phyloP scores from a whole-genome alignment of 176 grass and related monocot genomes.

The Aegilops longissima region DNA sequence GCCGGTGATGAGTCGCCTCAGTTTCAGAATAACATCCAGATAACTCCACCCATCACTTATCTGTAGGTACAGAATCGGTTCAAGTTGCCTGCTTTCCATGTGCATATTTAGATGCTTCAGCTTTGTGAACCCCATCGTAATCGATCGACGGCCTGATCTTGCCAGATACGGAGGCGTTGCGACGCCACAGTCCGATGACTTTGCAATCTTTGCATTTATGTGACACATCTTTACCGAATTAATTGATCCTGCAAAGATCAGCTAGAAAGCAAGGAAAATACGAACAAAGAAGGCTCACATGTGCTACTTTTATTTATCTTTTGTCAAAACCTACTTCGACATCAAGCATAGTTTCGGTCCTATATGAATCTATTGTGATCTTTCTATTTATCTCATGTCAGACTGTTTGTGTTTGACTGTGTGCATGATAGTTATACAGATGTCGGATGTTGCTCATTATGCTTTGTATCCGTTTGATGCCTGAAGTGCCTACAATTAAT shows the following conservation, averaged over 20 bases:
- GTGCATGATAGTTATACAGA: no score
- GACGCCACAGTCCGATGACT: slow-evolving; percentile 20
- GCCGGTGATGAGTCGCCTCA: slow-evolving; percentile 30
- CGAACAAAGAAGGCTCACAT: slow-evolving; percentile 1
- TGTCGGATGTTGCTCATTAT: no score
- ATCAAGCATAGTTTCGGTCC: no score
- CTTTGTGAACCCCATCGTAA: slow-evolving; percentile 35
- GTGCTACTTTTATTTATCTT: slow-evolving; percentile 23
- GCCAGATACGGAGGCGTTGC: slow-evolving; percentile 31
- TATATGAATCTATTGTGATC: no score
- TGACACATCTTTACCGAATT: background rate
- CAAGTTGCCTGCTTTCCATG: slow-evolving; percentile 38
- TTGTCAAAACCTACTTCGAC: no score
- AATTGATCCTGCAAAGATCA: background rate
- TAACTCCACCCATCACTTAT: slow-evolving; percentile 11
- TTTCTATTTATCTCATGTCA: no score
- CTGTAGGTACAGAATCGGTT: slow-evolving; percentile 29
- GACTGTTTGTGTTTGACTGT: no score
- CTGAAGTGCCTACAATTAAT: no score
- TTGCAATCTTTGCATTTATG: slow-evolving; percentile 40
- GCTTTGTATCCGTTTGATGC: no score
- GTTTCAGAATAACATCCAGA: slow-evolving; percentile 45
- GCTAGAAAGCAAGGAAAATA: background rate
- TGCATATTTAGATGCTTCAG: slow-evolving; percentile 26
- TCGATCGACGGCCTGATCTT: slow-evolving; percentile 12